phyloP scores from a whole-genome alignment of 768 basidiomycete genomes.

The Tylopilus balloui region DNA sequence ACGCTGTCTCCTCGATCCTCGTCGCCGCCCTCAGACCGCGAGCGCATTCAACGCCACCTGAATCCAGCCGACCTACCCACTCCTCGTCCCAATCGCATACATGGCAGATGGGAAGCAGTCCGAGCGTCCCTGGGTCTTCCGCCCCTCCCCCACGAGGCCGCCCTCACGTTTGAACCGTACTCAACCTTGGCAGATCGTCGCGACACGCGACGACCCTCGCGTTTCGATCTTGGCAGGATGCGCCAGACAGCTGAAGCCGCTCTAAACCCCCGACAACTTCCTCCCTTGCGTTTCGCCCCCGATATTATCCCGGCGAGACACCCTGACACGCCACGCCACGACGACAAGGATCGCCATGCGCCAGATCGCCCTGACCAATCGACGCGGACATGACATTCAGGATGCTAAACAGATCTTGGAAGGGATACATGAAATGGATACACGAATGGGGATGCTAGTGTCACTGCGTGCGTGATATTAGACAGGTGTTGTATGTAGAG shows the following conservation, averaged over 20 bases:
- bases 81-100: constrained; percentile 14
- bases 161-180: not conserved
- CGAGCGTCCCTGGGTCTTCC: constrained; percentile 30
- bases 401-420: not conserved
- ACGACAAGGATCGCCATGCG: not conserved
- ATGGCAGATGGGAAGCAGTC: constrained; percentile 33
- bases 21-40: not conserved
- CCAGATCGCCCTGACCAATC: not conserved
- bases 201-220: constrained; percentile 14
- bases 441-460: constrained; percentile 11
- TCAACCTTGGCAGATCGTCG: not conserved
- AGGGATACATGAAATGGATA: not conserved
- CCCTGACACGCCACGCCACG: not conserved
- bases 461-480: constrained; percentile 13
- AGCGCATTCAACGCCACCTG: not conserved
- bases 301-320: not conserved
- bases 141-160: constrained; percentile 15
- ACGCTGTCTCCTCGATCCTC: not conserved
- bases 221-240: constrained; percentile 23
- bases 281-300: constrained; percentile 23
- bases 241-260: constrained; percentile 7
- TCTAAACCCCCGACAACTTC: constrained; percentile 1
- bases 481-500: constrained; percentile 10
- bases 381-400: not conserved
- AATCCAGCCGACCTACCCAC: not conserved